Percentiles rank a stretch among this genome's conserved stretches.
Evolutionary conservation across 2,329 filamentous ascomycete genomes (phyloP).

Genomic region (Fusarium transvaalense): DNA sequence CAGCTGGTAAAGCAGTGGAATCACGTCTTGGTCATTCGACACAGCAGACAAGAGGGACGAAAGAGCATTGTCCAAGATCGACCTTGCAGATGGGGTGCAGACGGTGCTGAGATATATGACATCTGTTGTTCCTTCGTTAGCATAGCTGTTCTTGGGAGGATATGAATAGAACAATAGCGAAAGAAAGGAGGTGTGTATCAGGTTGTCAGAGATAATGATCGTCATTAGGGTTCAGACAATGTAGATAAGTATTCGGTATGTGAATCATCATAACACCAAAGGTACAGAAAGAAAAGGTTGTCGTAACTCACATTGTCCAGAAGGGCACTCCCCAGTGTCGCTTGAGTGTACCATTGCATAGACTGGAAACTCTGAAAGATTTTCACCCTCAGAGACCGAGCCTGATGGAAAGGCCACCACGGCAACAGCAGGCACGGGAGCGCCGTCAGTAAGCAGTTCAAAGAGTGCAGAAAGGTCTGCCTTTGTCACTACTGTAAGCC

Average conservation of each 20-base stretch:
- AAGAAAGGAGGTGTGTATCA: constrained; percentile 68
- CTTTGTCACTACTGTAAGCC: constrained; percentile 76
- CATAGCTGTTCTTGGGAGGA: constrained; percentile 36
- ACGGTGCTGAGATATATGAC: constrained; percentile 56
- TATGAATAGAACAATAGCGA: constrained; percentile 15
- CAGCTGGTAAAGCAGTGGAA: constrained; percentile 62
- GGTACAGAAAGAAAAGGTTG: constrained; percentile 35
- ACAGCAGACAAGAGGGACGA: constrained; percentile 55
- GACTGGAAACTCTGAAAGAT: constrained; percentile 60
- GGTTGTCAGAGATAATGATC: constrained; percentile 89
- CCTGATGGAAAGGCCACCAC: constrained; percentile 74
- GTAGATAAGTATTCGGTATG: constrained; percentile 98
- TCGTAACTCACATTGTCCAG: constrained; percentile 84
- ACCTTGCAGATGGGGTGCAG: constrained; percentile 51
- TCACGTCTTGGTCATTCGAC: constrained; percentile 46
- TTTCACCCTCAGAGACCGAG: constrained; percentile 56
- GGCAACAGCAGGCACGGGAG: constrained; percentile 79
- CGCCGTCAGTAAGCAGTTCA: constrained; percentile 77
- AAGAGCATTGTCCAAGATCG: constrained; percentile 57
- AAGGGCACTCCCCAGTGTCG: constrained; percentile 92
- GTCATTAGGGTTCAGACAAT: constrained; percentile 97
- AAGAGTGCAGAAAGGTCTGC: constrained; percentile 76
- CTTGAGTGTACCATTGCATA: constrained; percentile 81
- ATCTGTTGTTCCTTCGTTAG: constrained; percentile 52
- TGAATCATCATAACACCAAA: constrained; percentile 83